Evolutionary conservation across 192 early-diverging fungal genomes (phyloP).

Genomic region (Allomyces javanicus): DNA sequence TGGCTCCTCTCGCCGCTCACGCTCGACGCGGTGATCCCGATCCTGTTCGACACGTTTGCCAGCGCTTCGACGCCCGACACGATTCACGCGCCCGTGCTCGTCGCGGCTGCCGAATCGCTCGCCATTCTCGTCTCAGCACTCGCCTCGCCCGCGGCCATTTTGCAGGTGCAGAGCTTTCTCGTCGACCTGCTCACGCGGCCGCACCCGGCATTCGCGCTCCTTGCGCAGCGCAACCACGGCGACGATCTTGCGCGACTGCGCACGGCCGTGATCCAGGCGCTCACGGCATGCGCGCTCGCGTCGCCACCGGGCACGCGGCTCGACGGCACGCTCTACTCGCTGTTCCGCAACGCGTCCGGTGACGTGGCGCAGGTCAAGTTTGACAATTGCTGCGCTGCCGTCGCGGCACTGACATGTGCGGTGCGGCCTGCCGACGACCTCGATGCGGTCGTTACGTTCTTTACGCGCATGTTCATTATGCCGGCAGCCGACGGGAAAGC

Average conservation of each 20-base stretch:
- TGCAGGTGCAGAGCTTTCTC: background rate
- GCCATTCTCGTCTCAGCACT: background rate
- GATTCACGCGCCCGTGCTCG: background rate
- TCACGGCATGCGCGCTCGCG: too few relatives aligned
- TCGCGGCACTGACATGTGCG: background rate
- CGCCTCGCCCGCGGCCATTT: background rate
- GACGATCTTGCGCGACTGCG: too few relatives aligned
- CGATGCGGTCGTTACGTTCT: background rate
- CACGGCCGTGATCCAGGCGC: too few relatives aligned
- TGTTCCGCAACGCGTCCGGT: background rate
- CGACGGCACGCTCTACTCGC: background rate
- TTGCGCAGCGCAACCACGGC: too few relatives aligned
- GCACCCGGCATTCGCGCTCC: background rate
- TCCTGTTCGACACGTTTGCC: background rate
- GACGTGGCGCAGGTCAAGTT: background rate
- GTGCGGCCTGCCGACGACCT: background rate
- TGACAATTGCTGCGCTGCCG: background rate
- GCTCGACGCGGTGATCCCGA: background rate
- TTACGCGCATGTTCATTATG: background rate
- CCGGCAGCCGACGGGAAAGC: background rate
- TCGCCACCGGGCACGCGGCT: too few relatives aligned
- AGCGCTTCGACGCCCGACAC: background rate
- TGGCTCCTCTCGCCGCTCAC: background rate
- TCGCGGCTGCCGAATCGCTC: background rate
- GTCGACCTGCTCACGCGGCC: background rate